Evolutionary conservation across 257 asterid genomes (phyloP), one percentile per base, ranked within the genome.

Genomic region (Capsicum pubescens): DNA sequence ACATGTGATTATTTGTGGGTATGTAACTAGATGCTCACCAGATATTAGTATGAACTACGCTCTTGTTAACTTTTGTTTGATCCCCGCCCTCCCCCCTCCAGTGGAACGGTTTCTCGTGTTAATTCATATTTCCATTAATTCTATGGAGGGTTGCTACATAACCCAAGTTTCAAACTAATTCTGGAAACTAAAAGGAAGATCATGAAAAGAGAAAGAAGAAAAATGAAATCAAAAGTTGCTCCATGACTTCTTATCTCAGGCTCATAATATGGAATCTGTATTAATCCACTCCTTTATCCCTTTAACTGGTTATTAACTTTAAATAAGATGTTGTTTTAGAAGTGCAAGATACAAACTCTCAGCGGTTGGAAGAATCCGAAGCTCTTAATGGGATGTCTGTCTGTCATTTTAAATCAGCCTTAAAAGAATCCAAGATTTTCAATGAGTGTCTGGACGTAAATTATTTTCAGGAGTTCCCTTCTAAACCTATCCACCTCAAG

Each of bases 1-100:
- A 74, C 26, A 42, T 82, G 58, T 71, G 79, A 56, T 63, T 69
- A 9, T 80, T 21, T 80, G 42, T 84, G 57, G 69, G 44, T 46
- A 32, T 19, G 57, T 46, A 21, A 61, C 60, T 72, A 7, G 63
- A 76, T 26, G 48, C 81, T 76, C 63, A 21, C 26, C 77, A 46
- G 67, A 63, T 71, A 70, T 15, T 81, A 79, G 9, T 42, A 26
- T 68, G 14, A 36, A 66, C 26, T 59, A 69, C 69, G 11, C 58
- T 57, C 17, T 2, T 58, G 67, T 57, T 58, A 21, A 19, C 44
- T 74, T 52, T 76, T 21, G 46, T 52, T 76, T 76, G 81, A 21
- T 76, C 48, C 77, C 21, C 26, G 52, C 5, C 26, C 48, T 52
- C 26, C 64, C 48, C 61, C 21, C 5, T 76, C 5, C 21, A 14